A percentile compares a stretch with the other conserved stretches of the same genome.
These are phyloP conservation scores for Leucosporidium scottii DNA, from an alignment of 768 basidiomycete genomes.

Conservation along the genomic window DNA sequence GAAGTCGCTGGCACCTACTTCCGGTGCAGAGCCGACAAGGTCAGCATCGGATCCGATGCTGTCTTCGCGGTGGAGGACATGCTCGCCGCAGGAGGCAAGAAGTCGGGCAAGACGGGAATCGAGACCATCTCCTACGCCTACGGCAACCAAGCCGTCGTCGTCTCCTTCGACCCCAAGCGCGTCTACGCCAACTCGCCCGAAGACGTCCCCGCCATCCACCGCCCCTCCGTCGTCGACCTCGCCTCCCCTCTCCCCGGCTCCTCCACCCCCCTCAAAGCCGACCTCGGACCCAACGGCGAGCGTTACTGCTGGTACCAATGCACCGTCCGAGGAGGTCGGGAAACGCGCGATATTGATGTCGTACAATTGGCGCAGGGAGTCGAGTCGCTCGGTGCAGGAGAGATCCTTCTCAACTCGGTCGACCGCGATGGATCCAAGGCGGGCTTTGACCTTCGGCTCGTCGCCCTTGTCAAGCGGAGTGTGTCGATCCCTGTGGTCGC, in stretches of 20 bases:
- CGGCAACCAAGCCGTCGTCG: slow-evolving; percentile 94
- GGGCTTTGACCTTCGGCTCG: slow-evolving; percentile 82
- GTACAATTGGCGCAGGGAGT: slow-evolving; percentile 85
- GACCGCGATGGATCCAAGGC: slow-evolving; percentile 88
- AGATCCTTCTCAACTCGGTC: slow-evolving; percentile 90
- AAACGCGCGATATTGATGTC: slow-evolving; percentile 71
- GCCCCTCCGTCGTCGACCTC: slow-evolving; percentile 35
- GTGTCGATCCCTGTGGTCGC: slow-evolving; percentile 91
- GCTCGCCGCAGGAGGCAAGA: slow-evolving; percentile 43
- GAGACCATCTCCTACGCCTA: slow-evolving; percentile 85
- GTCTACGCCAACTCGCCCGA: slow-evolving; percentile 60
- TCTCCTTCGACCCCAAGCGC: slow-evolving; percentile 87
- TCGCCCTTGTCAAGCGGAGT: slow-evolving; percentile 63
- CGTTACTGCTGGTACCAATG: slow-evolving; percentile 99
- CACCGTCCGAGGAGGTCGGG: slow-evolving; percentile 88
- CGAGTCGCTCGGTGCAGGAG: slow-evolving; percentile 87
- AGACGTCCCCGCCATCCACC: slow-evolving; percentile 49
- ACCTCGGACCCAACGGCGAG: slow-evolving; percentile 46
- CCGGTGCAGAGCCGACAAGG: slow-evolving; percentile 95
- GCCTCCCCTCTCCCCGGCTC: slow-evolving; percentile 38
- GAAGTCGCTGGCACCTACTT: slow-evolving; percentile 96
- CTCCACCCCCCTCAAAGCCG: slow-evolving; percentile 39
- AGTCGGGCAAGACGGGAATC: slow-evolving; percentile 58
- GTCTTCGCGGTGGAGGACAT: slow-evolving; percentile 87
- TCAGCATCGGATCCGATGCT: slow-evolving; percentile 93